A percentile compares a stretch with the other conserved stretches of the same genome.
Evolutionary conservation across 192 early-diverging fungal genomes (phyloP).

Genomic region (Piromyces finnis): DNA sequence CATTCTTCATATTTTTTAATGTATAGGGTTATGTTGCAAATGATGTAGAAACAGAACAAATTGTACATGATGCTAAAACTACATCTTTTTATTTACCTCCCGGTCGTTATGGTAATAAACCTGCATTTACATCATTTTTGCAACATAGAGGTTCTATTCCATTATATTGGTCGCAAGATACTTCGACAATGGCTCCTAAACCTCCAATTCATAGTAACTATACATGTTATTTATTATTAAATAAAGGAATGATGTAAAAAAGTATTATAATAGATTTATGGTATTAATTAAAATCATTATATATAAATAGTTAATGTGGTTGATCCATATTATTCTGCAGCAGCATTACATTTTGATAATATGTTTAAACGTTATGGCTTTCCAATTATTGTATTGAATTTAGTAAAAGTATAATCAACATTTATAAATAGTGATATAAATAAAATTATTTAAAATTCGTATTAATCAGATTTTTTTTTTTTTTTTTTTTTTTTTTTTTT

Average conservation of each 20-base stretch:
- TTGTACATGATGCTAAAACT: slow-evolving; percentile 75
- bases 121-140: slow-evolving; percentile 77
- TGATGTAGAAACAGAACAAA: slow-evolving; percentile 97
- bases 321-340: slow-evolving; percentile 84
- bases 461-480: too few species aligned
- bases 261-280: too few species aligned
- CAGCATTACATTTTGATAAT: slow-evolving; percentile 83
- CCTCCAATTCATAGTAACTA: slow-evolving; percentile 59
- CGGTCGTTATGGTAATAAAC: slow-evolving; percentile 20
- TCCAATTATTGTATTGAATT: slow-evolving; percentile 80
- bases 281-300: too few species aligned
- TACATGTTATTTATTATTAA: too few species aligned
- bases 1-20: not conserved
- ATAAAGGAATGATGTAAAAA: too few species aligned
- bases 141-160: slow-evolving; percentile 97
- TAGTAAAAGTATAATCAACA: slow-evolving; percentile 52
- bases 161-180: slow-evolving; percentile 87
- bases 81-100: slow-evolving; percentile 65
- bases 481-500: too few species aligned
- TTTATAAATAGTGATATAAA: too few species aligned
- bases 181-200: slow-evolving; percentile 79
- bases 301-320: slow-evolving; percentile 45
- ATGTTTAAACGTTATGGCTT: slow-evolving; percentile 81
- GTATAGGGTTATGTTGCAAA: slow-evolving; percentile 86
- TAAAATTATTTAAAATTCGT: too few species aligned